Base-by-base conservation (phyloP, 1,139 yeast species). In the Geotrichum aggregatum region DNA sequence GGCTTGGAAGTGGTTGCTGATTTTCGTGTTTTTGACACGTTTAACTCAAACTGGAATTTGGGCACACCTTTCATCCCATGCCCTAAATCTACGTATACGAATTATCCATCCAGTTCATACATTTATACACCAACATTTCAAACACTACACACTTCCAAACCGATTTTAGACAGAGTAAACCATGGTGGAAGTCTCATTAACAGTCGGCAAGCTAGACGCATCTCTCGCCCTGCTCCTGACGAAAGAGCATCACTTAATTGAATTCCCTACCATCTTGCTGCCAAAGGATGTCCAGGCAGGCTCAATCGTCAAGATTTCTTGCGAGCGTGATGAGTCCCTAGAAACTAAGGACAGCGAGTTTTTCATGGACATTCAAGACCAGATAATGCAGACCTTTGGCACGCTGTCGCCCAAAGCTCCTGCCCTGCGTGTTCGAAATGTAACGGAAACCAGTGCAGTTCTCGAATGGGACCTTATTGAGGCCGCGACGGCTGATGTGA, bases 181-280 rank as follows among this genome's bases (percentile, higher is more conserved):
- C 18, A 84, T 84, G 89, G 92, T 85, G 47, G 88, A 84, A 70
- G 97, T 91, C 11, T 84, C 95, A 44, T 77, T 92, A 49, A 91
- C 98, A 0, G 98, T 92, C 16, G 98, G 98, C 45, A 91, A 91
- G 71, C 76, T 92, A 50, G 98, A 92, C 68, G 96, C 98, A 21
- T 89, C 97, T 1, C 76, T 92, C 68, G 98, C 98, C 30, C 75
- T 92, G 49, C 75, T 92, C 46, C 78, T 95, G 46, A 91, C 99
- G 24, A 80, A 85, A 56, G 97, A 91, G 68, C 98, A 91, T 67
- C 97, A 91, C 68, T 76, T 92, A 58, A 91, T 92, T 61, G 98
- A 94, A 66, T 92, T 92, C 65, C 99, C 99, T 14, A 89, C 98
- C 7, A 83, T 91, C 52, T 73, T 92, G 52, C 75, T 92, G 50